phyloP scores from a whole-genome alignment of 305 asterid genomes.

The Solanum hybrid region DNA sequence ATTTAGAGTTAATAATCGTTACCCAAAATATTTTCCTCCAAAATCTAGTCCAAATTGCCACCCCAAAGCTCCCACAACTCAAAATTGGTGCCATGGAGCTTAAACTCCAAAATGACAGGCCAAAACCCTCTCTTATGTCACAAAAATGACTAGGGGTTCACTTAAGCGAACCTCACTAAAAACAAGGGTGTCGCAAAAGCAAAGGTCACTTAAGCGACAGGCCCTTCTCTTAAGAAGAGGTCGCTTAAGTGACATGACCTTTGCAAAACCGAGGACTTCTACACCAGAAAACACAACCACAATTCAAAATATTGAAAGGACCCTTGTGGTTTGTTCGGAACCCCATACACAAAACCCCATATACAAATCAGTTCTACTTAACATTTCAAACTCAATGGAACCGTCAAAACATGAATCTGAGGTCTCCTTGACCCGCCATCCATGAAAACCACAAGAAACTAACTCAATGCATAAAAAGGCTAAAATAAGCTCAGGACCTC shows the following conservation, averaged over 20 bases:
- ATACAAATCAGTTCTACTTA: no score
- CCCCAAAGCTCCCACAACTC: background rate
- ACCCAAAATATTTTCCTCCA: background rate
- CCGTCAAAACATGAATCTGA: no score
- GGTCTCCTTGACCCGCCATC: background rate
- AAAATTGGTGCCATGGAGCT: background rate
- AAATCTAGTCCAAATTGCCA: background rate
- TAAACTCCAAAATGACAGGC: background rate
- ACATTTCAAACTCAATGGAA: background rate
- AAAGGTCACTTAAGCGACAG: background rate
- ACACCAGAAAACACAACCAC: background rate
- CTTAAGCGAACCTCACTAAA: background rate
- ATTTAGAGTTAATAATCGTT: no score
- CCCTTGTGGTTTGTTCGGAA: background rate
- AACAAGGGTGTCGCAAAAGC: background rate
- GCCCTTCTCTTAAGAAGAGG: background rate
- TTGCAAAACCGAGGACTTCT: background rate
- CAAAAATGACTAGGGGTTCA: background rate
- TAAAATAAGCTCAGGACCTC: background rate
- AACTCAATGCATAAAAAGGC: background rate
- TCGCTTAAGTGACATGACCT: background rate
- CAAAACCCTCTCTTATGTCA: background rate
- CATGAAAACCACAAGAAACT: background rate
- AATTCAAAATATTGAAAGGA: background rate
- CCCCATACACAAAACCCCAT: background rate